These are phyloP conservation scores for Cruciata laevipes DNA, from an alignment of 257 asterid genomes.

Conservation along the genomic window DNA sequence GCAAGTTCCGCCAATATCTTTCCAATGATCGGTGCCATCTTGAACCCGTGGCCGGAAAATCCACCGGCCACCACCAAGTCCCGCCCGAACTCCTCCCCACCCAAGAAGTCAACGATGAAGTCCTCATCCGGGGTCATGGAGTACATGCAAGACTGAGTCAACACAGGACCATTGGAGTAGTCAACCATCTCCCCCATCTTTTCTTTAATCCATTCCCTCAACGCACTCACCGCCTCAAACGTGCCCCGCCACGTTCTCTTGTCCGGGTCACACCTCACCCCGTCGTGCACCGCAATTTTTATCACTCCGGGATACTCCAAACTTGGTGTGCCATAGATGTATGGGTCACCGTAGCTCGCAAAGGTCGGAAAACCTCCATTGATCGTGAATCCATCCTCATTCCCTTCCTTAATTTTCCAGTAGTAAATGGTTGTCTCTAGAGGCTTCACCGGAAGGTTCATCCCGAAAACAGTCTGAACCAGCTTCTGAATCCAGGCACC, in stretches of 20 bases:
- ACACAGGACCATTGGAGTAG: constrained; percentile 29
- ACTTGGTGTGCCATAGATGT: constrained; percentile 81
- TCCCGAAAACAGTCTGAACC: constrained; percentile 35
- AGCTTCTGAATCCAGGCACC: constrained; percentile 72
- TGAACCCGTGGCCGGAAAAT: constrained; percentile 55
- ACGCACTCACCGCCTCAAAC: constrained; percentile 11
- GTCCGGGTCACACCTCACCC: constrained; percentile 61
- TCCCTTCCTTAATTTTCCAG: constrained; percentile 70
- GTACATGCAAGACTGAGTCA: constrained; percentile 77
- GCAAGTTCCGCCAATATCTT: constrained; percentile 58
- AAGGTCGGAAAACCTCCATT: constrained; percentile 62
- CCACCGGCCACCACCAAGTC: constrained; percentile 76
- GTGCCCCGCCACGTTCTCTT: constrained; percentile 55
- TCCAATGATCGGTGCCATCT: constrained; percentile 23
- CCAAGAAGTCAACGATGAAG: constrained; percentile 69
- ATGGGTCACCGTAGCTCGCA: constrained; percentile 72
- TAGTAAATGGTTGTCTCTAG: constrained; percentile 57
- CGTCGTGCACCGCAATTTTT: constrained; percentile 61
- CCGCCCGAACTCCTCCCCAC: constrained; percentile 64
- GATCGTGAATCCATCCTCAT: constrained; percentile 58
- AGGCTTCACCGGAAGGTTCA: constrained; percentile 63
- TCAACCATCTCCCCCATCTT: constrained; percentile 50
- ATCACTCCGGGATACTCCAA: constrained; percentile 80
- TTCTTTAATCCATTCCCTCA: constrained; percentile 43
- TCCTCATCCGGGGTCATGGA: constrained; percentile 95